phyloP scores from a whole-genome alignment of 371 early-diverging fungal species.

The Gilbertella persicaria region DNA sequence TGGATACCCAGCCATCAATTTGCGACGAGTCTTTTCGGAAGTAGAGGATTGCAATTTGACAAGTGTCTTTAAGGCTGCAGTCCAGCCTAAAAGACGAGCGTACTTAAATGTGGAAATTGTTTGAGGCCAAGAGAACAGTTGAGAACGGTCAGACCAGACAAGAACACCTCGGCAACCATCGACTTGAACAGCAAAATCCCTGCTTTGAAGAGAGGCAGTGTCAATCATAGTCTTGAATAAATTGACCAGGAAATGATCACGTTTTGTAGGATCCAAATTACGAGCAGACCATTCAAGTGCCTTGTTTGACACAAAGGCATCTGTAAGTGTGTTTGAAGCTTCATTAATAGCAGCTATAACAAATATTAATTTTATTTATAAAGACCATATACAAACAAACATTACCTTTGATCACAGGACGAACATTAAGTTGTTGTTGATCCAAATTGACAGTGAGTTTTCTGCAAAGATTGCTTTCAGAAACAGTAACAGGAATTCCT shows the following conservation, averaged over 20 bases:
- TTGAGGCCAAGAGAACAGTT: constrained; percentile 29
- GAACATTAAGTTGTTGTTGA: constrained; percentile 20
- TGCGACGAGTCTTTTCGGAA: constrained; percentile 34
- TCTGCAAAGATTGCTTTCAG: constrained; percentile 16
- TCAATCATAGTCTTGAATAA: constrained; percentile 40
- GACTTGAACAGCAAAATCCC: constrained; percentile 47
- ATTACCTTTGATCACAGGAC: constrained; percentile 31
- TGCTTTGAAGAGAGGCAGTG: constrained; percentile 36
- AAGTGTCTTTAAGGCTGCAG: constrained; percentile 21
- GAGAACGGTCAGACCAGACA: constrained; percentile 39
- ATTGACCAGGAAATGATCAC: constrained; percentile 26
- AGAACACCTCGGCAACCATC: constrained; percentile 53
- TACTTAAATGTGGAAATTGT: constrained; percentile 30
- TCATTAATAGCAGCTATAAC: constrained; percentile 44
- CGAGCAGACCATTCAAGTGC: constrained; percentile 26
- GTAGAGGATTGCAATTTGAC: constrained; percentile 28
- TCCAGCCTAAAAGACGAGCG: constrained; percentile 34
- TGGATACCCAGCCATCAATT: constrained; percentile 27
- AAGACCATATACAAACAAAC: neutral
- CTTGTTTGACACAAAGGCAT: constrained; percentile 30
- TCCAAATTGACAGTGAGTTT: constrained; percentile 24
- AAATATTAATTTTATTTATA: neutral
- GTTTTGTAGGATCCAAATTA: constrained; percentile 18
- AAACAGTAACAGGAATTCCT: constrained; percentile 15
- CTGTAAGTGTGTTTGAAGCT: constrained; percentile 45